Base-by-base conservation (phyloP, 306 rosid species). In the Dryas drummondii region DNA sequence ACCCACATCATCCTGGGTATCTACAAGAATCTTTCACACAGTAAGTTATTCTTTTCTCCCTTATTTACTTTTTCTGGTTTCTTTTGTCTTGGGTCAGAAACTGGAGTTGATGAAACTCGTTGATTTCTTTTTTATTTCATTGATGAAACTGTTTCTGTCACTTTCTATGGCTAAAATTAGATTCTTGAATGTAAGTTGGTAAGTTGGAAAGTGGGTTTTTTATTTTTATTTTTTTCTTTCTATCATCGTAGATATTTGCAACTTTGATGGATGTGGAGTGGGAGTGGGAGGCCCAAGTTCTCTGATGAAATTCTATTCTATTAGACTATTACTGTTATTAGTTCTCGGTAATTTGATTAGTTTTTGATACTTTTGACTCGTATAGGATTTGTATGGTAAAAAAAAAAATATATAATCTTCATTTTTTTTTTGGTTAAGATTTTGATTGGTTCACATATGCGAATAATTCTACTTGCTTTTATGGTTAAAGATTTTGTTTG, bases 11-110 rank as follows among this genome's bases (percentile, higher is more conserved):
- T 78, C 82, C 79, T 79, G 78, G 84, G 90, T 73, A 81, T 84
- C 87, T 83, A 27, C 62, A 45, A 79, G 93, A 90, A 84, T 90
- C 96, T 84, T 82, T 82, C 73, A 76, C 81, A 50, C 17, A 54
- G 26, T 46, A 17, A 26, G 84, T 79, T 82, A 47, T 78, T 77
- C 73, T 12, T 47, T 76, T 64, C 82, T 2, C 5, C 51, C 66
- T 71, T 74, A 5, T 66, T 5, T 16, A 15, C 8, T 4, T 47
- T 57, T 48, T 26, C 71, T 74, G 66, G 74, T 59, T 65, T 60
- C 55, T 47, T 66, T 71, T 41, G 72, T 71, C 78, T 56, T 76
- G 68, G 72, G 53, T 70, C 72, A 32, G 45, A 58, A 32, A 59
- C 76, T 9, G 52, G 83, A 65, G 51, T 53, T 41, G 45, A 5